A percentile compares a stretch with the other conserved stretches of the same genome.
Conservation (phyloP, 2,329 filamentous ascomycete genomes). For the Leptographium procerum region DNA sequence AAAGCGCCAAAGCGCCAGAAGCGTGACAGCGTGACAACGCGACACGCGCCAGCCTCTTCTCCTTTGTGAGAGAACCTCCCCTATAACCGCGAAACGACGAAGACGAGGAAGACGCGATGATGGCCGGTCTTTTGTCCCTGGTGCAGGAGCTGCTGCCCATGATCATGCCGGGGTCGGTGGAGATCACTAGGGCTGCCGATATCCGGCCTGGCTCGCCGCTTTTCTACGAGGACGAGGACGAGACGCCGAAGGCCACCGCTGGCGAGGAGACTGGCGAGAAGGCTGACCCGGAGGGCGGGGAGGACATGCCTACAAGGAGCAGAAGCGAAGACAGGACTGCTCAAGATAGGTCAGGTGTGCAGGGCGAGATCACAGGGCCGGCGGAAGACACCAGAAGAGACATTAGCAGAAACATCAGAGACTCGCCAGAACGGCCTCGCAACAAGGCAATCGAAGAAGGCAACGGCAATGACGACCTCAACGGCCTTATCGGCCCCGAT, state of each 20-base stretch:
- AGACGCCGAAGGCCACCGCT: background rate
- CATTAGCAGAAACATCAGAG: background rate
- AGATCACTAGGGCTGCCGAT: constrained; percentile 37
- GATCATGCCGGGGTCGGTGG: constrained; percentile 46
- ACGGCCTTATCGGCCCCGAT: background rate
- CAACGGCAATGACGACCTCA: background rate
- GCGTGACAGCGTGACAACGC: background rate
- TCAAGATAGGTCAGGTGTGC: background rate
- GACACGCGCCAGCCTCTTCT: too few relatives aligned
- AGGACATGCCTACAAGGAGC: background rate
- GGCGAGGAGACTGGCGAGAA: background rate
- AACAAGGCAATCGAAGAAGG: background rate
- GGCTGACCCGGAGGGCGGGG: background rate
- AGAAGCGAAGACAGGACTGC: too few relatives aligned
- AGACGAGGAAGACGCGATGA: constrained; percentile 14
- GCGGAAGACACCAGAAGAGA: background rate
- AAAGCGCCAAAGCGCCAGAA: too few relatives aligned
- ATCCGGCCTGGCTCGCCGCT: constrained; percentile 24
- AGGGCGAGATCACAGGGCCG: background rate
- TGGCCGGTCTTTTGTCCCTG: constrained; percentile 43
- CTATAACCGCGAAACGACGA: background rate
- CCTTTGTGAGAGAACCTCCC: too few relatives aligned
- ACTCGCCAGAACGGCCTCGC: background rate
- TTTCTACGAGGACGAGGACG: constrained; percentile 13
- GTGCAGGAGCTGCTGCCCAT: constrained; percentile 48